Evolutionary conservation across 768 basidiomycete genomes (phyloP), one percentile per base, ranked within the genome.

Genomic region (Termitomyces sp.): DNA sequence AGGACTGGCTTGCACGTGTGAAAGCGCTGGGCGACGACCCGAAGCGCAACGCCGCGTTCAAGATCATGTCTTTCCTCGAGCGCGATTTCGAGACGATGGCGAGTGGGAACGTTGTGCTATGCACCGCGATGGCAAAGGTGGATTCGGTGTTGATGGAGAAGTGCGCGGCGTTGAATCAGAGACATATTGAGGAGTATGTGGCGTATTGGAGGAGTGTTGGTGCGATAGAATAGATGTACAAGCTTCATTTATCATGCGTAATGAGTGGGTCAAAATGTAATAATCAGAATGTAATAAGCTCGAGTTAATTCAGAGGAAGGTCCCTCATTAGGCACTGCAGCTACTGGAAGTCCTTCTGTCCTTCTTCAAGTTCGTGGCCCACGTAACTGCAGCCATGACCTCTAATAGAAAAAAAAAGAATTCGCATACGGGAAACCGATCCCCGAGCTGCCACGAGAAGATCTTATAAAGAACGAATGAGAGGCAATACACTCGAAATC

Each of bases 81-180:
- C 62, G 67, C 20, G 69, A 75, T 38, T 76, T 75, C 41, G 50
- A 67, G 44, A 65, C 65, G 30, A 70, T 76, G 66, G 68, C 74
- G 12, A 61, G 66, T 5, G 74, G 74, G 0, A 59, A 58, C 8
- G 71, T 75, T 2, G 67, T 72, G 35, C 50, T 75, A 43, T 62
- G 67, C 33, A 73, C 71, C 16, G 59, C 67, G 3, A 66, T 58
- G 23, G 67, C 73, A 3, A 59, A 64, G n/a, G 38, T 62, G 44
- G 70, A 70, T 40, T 72, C 71, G 3, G 48, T 60, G 38, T 69
- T 70, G 10, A 69, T 75, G 67, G 71, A 67, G 28, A 71, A 57
- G 50, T 71, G 70, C 58, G 70, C 68, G 8, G 65, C 68, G 3
- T 32, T 75, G 41, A 69, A 72, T 47, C 67, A 57, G 63, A 67